These are phyloP conservation scores for Intubia oerlemansii DNA, from an alignment of 2,329 filamentous ascomycete species.

Conservation along the genomic window DNA sequence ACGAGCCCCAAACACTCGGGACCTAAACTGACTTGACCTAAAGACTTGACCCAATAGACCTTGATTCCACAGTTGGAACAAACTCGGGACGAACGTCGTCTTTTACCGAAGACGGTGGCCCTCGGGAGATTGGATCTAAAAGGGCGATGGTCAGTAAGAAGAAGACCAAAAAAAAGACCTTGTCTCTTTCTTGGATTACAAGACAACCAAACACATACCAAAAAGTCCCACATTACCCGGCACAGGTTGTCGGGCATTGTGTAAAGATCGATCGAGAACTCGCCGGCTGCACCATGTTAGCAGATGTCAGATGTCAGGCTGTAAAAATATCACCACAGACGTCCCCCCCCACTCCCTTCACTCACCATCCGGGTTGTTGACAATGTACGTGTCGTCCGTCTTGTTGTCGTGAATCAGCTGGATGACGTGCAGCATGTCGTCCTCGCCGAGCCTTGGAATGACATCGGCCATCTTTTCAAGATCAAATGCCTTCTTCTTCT, in stretches of 20 bases:
- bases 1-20: too few species aligned
- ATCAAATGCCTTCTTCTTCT: conserved; percentile 53
- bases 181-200: neutral
- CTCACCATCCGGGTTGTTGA: conserved; percentile 85
- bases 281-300: conserved; percentile 38
- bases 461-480: conserved; percentile 95
- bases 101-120: conserved; percentile 5
- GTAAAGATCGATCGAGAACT: conserved; percentile 96
- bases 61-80: too few species aligned
- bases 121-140: conserved; percentile 2
- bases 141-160: neutral
- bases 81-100: too few species aligned
- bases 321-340: neutral
- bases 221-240: conserved; percentile 89
- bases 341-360: neutral
- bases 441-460: conserved; percentile 72
- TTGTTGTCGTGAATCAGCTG: conserved; percentile 98
- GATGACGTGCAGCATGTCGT: conserved; percentile 83
- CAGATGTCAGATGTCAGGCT: too few species aligned
- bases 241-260: conserved; percentile 80
- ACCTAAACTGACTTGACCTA: too few species aligned
- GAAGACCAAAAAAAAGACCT: neutral
- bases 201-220: conserved; percentile 18
- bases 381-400: conserved; percentile 79
- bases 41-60: too few species aligned